Percentiles rank a stretch among this genome's conserved stretches.
These are phyloP conservation scores for Leucosporidium creatinivorum DNA, from an alignment of 768 basidiomycete species.

Conservation along the genomic window DNA sequence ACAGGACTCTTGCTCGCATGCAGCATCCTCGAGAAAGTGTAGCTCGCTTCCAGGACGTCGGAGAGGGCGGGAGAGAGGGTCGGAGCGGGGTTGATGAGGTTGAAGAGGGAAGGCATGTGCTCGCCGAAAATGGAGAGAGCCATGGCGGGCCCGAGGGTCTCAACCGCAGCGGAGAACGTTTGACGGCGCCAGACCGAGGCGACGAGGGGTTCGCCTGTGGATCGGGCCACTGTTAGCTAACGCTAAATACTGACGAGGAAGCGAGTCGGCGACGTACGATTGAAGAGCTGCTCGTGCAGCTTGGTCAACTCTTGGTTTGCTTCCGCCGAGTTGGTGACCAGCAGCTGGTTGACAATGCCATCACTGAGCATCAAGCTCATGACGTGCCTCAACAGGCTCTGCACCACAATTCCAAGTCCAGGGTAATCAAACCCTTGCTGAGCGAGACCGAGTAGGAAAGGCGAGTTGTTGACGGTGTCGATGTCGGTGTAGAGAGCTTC, in stretches of 20 bases:
- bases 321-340: conserved; percentile 76
- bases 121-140: conserved; percentile 60
- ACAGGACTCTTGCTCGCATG: conserved; percentile 56
- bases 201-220: conserved; percentile 75
- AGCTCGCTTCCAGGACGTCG: conserved; percentile 63
- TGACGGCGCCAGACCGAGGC: conserved; percentile 84
- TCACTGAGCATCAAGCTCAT: conserved; percentile 64
- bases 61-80: conserved; percentile 45
- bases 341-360: conserved; percentile 74
- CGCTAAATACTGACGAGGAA: background rate
- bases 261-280: conserved; percentile 50
- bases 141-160: conserved; percentile 65
- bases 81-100: conserved; percentile 46
- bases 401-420: conserved; percentile 39
- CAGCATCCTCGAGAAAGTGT: conserved; percentile 76
- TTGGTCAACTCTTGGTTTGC: conserved; percentile 75
- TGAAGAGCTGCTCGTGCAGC: conserved; percentile 81
- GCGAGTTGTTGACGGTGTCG: conserved; percentile 39
- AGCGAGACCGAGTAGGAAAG: conserved; percentile 54
- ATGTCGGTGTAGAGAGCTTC: conserved; percentile 46
- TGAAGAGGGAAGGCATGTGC: conserved; percentile 60
- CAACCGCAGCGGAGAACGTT: conserved; percentile 80
- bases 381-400: conserved; percentile 71
- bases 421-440: conserved; percentile 29
- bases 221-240: too few species aligned